A percentile compares a stretch with the other conserved stretches of the same genome.
Evolutionary conservation across 768 basidiomycete species (phyloP).

Genomic region (Mycena albidolilacea): DNA sequence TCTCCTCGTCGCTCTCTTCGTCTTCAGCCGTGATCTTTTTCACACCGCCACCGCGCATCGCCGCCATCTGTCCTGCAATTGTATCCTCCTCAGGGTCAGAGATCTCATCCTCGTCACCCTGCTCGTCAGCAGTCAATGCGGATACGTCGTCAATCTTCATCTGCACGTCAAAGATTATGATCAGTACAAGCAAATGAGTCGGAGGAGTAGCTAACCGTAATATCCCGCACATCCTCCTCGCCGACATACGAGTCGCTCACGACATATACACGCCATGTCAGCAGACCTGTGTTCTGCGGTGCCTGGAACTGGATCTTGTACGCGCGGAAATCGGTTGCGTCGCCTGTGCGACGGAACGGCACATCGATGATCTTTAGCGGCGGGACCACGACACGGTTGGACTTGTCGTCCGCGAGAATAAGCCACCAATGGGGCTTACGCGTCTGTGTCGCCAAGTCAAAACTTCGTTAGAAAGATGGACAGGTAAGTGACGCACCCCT

Average conservation of each 20-base stretch:
- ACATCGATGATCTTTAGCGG: constrained; percentile 88
- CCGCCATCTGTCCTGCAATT: constrained; percentile 97
- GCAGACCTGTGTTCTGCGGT: constrained; percentile 85
- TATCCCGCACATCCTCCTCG: constrained; percentile 78
- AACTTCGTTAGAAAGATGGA: background rate
- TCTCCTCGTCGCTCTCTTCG: constrained; percentile 67
- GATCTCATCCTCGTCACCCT: constrained; percentile 89
- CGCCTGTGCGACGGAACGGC: constrained; percentile 68
- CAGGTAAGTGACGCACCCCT: constrained; percentile 65
- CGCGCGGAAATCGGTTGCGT: constrained; percentile 76
- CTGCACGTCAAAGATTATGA: constrained; percentile 54
- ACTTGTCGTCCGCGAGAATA: constrained; percentile 89
- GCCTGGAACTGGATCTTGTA: constrained; percentile 97
- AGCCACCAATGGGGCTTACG: constrained; percentile 96
- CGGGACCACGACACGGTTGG: constrained; percentile 88
- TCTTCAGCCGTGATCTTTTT: constrained; percentile 71
- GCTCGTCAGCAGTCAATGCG: constrained; percentile 68
- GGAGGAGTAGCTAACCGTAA: constrained; percentile 72
- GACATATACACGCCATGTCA: constrained; percentile 91
- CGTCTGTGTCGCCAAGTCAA: constrained; percentile 60
- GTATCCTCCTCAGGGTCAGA: constrained; percentile 98
- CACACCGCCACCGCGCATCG: constrained; percentile 90
- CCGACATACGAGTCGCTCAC: constrained; percentile 93
- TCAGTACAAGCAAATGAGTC: constrained; percentile 29
- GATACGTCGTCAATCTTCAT: constrained; percentile 87